phyloP scores from a whole-genome alignment of 495 filamentous ascomycete genomes.

The Coniosporium apollinis region DNA sequence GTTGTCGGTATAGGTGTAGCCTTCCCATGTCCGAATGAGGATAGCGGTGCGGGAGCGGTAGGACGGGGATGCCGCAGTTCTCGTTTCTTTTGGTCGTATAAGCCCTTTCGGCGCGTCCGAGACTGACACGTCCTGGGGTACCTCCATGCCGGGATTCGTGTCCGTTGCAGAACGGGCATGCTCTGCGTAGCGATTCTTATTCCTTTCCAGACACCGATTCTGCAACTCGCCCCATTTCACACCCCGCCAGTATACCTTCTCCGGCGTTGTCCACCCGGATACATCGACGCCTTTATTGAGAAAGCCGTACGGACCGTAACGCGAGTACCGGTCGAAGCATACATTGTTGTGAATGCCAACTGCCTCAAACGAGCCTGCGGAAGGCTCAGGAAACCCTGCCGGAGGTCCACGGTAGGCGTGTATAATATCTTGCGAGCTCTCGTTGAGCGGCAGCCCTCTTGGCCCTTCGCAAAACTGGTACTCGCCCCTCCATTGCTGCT shows the following conservation, averaged over 20 bases:
- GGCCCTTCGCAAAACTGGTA: constrained; percentile 32
- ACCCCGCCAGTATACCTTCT: constrained; percentile 38
- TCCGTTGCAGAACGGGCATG: constrained; percentile 7
- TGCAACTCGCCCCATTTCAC: constrained; percentile 61
- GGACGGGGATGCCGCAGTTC: neutral
- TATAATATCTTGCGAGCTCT: constrained; percentile 29
- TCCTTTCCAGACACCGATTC: constrained; percentile 40
- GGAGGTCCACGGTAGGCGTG: constrained; percentile 27
- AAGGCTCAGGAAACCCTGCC: constrained; percentile 24
- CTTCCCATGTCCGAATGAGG: constrained; percentile 51
- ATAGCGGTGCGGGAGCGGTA: constrained; percentile 44
- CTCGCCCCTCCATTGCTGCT: constrained; percentile 25
- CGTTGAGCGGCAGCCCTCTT: constrained; percentile 27
- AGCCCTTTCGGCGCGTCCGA: neutral
- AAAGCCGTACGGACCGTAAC: constrained; percentile 36
- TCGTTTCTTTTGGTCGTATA: constrained; percentile 2
- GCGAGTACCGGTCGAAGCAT: constrained; percentile 37
- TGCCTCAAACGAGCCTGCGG: constrained; percentile 33
- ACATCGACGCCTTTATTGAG: constrained; percentile 22
- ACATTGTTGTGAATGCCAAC: constrained; percentile 29
- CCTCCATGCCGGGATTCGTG: neutral
- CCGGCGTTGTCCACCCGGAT: constrained; percentile 10
- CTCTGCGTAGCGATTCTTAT: constrained; percentile 39
- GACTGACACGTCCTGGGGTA: constrained; percentile 2
- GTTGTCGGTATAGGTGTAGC: constrained; percentile 50